phyloP scores from a whole-genome alignment of 176 grass and related monocot genomes.

The Echinochloa phyllopogon region DNA sequence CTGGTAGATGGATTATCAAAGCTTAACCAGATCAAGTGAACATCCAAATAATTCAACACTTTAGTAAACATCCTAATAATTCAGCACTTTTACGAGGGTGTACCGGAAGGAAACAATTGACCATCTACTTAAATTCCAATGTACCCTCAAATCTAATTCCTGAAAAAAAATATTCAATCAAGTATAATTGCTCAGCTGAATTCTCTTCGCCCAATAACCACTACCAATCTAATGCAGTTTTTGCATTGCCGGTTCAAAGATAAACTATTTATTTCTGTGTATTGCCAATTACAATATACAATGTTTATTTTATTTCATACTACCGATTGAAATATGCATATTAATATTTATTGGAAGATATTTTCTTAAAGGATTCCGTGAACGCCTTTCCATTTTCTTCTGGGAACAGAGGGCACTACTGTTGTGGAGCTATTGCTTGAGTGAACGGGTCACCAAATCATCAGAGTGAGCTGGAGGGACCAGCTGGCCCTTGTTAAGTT shows the following conservation, averaged over 20 bases:
- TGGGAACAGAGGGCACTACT: background rate
- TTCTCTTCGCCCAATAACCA: background rate
- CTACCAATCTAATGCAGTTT: background rate
- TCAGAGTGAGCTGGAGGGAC: background rate
- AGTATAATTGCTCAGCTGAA: background rate
- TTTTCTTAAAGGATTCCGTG: background rate
- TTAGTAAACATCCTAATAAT: background rate
- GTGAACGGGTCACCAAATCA: conserved; percentile 34
- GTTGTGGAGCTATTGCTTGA: background rate
- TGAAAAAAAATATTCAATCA: background rate
- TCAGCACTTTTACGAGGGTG: background rate
- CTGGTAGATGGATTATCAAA: background rate
- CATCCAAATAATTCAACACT: background rate
- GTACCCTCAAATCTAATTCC: background rate
- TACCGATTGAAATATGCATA: too few species aligned
- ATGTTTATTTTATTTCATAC: background rate
- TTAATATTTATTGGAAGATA: background rate
- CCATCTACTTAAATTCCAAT: conserved; percentile 5
- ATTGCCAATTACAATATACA: too few species aligned
- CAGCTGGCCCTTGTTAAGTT: too few species aligned
- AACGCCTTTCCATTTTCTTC: background rate
- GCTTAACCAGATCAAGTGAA: background rate
- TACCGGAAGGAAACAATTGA: conserved; percentile 21
- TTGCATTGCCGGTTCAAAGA: background rate
- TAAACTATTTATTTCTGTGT: background rate